Evolutionary conservation across 176 grass and related monocot genomes (phyloP).

Genomic region (Musa schizocarpa): DNA sequence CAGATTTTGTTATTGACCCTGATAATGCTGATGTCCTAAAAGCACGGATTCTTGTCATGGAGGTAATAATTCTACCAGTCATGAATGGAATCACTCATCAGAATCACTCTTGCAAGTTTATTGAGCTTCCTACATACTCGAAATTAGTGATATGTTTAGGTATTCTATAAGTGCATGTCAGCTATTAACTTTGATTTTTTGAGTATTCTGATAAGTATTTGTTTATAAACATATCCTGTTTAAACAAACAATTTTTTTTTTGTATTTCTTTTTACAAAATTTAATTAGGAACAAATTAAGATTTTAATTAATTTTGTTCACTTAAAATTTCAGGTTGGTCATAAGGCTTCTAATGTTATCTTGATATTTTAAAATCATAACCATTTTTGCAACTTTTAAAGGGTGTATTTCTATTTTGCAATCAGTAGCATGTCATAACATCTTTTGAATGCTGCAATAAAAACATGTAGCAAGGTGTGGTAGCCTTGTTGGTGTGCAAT

Average conservation of each 20-base stretch:
- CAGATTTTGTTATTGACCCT: conserved; percentile 89
- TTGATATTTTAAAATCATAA: neutral
- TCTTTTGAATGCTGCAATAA: no score
- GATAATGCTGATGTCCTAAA: conserved; percentile 58
- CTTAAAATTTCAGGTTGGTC: neutral
- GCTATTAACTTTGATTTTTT: neutral
- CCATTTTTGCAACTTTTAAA: neutral
- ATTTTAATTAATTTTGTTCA: neutral
- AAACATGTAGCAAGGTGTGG: no score
- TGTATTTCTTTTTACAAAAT: conserved; percentile 1
- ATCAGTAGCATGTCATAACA: no score
- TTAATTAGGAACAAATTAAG: neutral
- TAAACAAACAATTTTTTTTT: neutral
- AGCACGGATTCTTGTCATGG: conserved; percentile 59
- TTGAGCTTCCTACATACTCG: neutral
- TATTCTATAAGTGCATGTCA: neutral
- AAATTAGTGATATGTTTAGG: neutral
- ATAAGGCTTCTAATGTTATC: neutral
- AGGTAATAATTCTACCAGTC: conserved; percentile 30
- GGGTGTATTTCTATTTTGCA: no score
- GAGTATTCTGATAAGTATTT: neutral
- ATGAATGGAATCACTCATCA: neutral
- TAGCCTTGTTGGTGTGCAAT: no score
- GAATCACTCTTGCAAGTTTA: neutral
- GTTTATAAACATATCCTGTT: neutral